A percentile compares a stretch with the other conserved stretches of the same genome.
These are phyloP conservation scores for Curvularia verruculosa DNA, from an alignment of 2,329 filamentous ascomycete species.

Conservation along the genomic window DNA sequence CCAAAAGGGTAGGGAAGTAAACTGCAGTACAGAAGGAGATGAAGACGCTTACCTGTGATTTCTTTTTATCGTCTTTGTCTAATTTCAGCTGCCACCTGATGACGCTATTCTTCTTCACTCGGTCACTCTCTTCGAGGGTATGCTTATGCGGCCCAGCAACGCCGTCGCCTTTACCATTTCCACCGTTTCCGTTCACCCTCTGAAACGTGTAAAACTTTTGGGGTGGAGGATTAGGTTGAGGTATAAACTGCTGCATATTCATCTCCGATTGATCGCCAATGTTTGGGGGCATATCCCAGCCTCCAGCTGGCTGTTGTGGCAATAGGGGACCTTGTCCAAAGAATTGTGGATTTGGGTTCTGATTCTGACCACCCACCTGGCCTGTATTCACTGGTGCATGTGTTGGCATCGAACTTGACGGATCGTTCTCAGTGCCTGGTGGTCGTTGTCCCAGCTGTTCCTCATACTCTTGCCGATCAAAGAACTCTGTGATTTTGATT, in stretches of 20 bases:
- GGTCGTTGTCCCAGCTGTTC: constrained; percentile 43
- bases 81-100: constrained; percentile 68
- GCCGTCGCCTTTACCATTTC: constrained; percentile 73
- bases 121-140: constrained; percentile 73
- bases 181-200: constrained; percentile 76
- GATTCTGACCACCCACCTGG: constrained; percentile 14
- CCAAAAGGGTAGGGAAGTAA: constrained; percentile 5
- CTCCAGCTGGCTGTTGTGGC: constrained; percentile 21
- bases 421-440: constrained; percentile 23
- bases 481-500: constrained; percentile 84
- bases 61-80: constrained; percentile 68
- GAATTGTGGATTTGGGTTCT: constrained; percentile 24
- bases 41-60: constrained; percentile 47
- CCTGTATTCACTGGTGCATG: constrained; percentile 9
- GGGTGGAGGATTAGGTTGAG: constrained; percentile 12
- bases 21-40: background rate
- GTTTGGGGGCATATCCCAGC: constrained; percentile 36
- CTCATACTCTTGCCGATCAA: constrained; percentile 58
- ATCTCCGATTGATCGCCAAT: constrained; percentile 19
- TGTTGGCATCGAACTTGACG: constrained; percentile 11
- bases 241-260: constrained; percentile 24
- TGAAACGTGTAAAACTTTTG: constrained; percentile 70
- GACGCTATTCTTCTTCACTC: constrained; percentile 81
- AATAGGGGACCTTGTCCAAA: constrained; percentile 28
- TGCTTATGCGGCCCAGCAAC: constrained; percentile 77